These are phyloP conservation scores for Apostasia ramifera DNA, from an alignment of 106 monocot species.

Conservation along the genomic window DNA sequence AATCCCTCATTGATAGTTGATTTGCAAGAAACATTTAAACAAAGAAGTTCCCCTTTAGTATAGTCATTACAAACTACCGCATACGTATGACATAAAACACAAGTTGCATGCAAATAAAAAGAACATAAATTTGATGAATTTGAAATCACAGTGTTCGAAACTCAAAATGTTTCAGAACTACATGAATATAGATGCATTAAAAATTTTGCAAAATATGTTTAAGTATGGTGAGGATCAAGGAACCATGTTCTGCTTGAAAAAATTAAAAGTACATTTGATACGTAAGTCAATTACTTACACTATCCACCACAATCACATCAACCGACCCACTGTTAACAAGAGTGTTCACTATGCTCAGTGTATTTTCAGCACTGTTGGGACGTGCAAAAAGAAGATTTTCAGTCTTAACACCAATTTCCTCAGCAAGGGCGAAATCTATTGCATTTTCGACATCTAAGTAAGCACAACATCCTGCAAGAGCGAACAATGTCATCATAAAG, in stretches of 20 bases:
- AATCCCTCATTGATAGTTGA: too few relatives aligned
- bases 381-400: constrained; percentile 66
- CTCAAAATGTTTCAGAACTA: too few relatives aligned
- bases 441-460: constrained; percentile 90
- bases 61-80: too few relatives aligned
- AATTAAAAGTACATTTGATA: neutral
- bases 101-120: too few relatives aligned
- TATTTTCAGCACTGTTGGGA: constrained; percentile 71
- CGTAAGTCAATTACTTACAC: constrained; percentile 41
- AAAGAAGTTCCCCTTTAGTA: too few relatives aligned
- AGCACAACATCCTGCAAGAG: constrained; percentile 72
- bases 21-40: too few relatives aligned
- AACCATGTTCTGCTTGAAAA: neutral
- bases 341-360: constrained; percentile 67
- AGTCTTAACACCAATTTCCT: constrained; percentile 65
- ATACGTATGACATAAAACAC: too few relatives aligned
- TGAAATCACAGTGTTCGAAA: too few relatives aligned
- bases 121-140: too few relatives aligned
- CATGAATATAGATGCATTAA: too few relatives aligned
- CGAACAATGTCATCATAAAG: constrained; percentile 3
- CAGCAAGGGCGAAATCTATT: constrained; percentile 46
- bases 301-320: constrained; percentile 86
- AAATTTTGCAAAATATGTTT: too few relatives aligned
- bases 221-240: too few relatives aligned
- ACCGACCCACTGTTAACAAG: constrained; percentile 66